phyloP scores from a whole-genome alignment of 768 basidiomycete species.

The Hirschioporus abietinus region DNA sequence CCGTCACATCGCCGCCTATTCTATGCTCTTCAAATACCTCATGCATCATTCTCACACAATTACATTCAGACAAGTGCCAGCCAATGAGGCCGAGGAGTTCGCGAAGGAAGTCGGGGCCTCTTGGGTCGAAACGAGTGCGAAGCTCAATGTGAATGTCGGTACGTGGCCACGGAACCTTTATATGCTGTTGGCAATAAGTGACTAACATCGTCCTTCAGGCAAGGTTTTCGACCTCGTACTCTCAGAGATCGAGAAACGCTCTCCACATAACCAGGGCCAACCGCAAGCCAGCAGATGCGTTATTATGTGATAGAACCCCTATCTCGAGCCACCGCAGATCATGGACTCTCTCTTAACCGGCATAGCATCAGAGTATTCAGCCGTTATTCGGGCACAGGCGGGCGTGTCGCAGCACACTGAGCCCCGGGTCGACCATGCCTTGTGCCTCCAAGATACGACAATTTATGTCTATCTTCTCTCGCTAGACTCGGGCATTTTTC shows the following conservation, averaged over 20 bases:
- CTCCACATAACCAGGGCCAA: conserved; percentile 46
- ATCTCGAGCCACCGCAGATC: not conserved
- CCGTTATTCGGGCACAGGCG: not conserved
- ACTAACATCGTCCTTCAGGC: conserved; percentile 34
- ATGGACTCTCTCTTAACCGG: not conserved
- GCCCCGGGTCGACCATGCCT: not conserved
- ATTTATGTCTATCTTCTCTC: not conserved
- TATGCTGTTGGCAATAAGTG: conserved; percentile 5
- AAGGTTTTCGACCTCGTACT: conserved; percentile 84
- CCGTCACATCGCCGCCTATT: conserved; percentile 13
- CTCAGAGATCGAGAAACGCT: conserved; percentile 74
- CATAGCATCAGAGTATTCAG: not conserved
- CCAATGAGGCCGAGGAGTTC: conserved; percentile 68
- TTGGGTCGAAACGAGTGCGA: conserved; percentile 87
- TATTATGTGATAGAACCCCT: conserved; percentile 43
- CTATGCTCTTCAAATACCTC: conserved; percentile 19
- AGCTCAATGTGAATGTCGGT: conserved; percentile 85
- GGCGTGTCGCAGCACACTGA: not conserved
- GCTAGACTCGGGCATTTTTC: not conserved
- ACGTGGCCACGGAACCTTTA: conserved; percentile 30
- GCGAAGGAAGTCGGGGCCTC: conserved; percentile 69
- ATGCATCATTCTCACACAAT: conserved; percentile 29
- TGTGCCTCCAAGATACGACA: not conserved
- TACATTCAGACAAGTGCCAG: conserved; percentile 62
- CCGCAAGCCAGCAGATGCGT: conserved; percentile 39